Conservation (phyloP, 1,284 basidiomycete species). For the Tetrapyrgos nigripes region DNA sequence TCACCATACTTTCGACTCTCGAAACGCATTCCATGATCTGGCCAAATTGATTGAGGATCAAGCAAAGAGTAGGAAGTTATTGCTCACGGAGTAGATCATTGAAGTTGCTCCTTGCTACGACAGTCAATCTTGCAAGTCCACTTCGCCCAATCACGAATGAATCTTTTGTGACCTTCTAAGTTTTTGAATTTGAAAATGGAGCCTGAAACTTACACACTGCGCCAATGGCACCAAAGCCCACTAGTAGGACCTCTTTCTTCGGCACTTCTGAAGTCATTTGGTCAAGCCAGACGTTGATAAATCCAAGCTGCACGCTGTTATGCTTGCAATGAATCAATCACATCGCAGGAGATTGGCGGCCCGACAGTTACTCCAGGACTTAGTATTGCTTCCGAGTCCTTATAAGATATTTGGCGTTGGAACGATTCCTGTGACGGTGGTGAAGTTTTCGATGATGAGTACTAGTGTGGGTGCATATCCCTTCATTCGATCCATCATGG, state of each 20-base stretch:
- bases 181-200: no score
- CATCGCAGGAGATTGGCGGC: no score
- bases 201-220: conserved; percentile 16
- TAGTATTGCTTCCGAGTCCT: no score
- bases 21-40: conserved; percentile 19
- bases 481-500: no score
- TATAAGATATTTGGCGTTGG: no score
- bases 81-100: conserved; percentile 17
- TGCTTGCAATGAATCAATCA: no score
- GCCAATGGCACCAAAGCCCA: conserved; percentile 24
- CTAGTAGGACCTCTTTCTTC: conserved; percentile 22
- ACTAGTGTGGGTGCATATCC: no score
- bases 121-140: conserved; percentile 23
- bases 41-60: background rate
- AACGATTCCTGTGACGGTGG: no score
- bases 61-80: background rate
- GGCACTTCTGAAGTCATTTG: background rate
- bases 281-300: no score
- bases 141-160: conserved; percentile 17
- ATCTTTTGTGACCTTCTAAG: conserved; percentile 13
- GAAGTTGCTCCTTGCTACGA: conserved; percentile 25
- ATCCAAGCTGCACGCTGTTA: no score
- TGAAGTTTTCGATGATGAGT: no score
- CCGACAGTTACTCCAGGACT: no score
- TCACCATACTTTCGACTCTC: conserved; percentile 20